Evolutionary conservation across 73 alveolate genomes (phyloP), one percentile per base, ranked within the genome.

Genomic region (Paramecium caudatum): DNA sequence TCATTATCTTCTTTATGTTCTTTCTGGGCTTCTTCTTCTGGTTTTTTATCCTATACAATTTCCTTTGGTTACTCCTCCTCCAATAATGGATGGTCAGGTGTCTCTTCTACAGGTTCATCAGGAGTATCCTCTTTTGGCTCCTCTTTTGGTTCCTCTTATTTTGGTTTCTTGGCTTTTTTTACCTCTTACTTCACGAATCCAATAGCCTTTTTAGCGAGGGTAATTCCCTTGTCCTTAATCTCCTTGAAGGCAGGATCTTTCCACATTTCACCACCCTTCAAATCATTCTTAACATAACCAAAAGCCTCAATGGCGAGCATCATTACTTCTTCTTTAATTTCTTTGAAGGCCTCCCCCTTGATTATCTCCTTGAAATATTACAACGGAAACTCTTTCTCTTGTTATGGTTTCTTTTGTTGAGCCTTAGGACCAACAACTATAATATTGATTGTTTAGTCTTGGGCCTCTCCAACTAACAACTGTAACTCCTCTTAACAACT

Each of bases 91-190:
- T n/a, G n/a, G n/a, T n/a, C n/a, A n/a, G n/a, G 15, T 3, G 41
- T 50, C 36, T 50, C 78, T 19, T 50, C 21, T 16, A 25, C 7
- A 6, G 78, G 21, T 50, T 50, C 78, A 25, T 15, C 7, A 2
- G 23, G 23, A 4, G 23, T 23, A 23, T 55, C 17, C 5, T 2
- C 21, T 10, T 17, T 23, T 10, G 8, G 12, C 12, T 55, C 80
- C 4, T 55, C 80, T 55, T 55, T 10, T 27, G 80, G 80, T 55
- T 55, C 4, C 17, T 55, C 80, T 7, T 55, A 55, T 55, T 55
- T 27, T 55, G 80, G 12, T 16, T 23, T 55, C 80, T 55, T 55
- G n/a, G 23, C 21, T 10, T 55, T 55, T 10, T 55, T 43, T 2
- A 55, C 30, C 80, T 55, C 80, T 4, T 37, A 27, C 17, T 23